Conservation (phyloP, 1,139 yeast genomes). For the Wickerhamomyces sp. region DNA sequence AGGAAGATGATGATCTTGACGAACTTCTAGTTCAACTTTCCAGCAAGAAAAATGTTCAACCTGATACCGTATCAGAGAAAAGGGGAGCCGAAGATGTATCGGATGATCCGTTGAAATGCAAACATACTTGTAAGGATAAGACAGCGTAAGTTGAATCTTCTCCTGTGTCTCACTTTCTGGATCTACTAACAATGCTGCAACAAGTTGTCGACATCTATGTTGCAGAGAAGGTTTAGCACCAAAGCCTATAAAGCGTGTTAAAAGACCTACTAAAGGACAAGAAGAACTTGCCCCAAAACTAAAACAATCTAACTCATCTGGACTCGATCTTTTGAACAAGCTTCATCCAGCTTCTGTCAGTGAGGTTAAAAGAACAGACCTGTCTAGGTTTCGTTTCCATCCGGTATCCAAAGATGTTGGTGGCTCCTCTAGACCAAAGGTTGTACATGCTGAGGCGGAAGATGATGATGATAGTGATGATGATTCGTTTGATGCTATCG, state of each 20-base stretch:
- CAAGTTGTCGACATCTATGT: slow-evolving; percentile 37
- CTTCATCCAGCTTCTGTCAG: slow-evolving; percentile 2
- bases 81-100: neutral
- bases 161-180: no score
- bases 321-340: slow-evolving; percentile 6
- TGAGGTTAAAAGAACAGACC: neutral
- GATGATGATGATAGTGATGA: neutral
- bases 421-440: neutral
- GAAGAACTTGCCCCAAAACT: neutral
- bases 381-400: neutral
- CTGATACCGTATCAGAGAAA: no score
- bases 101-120: slow-evolving; percentile 26
- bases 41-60: neutral
- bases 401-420: neutral
- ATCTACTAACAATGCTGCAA: slow-evolving; percentile 11
- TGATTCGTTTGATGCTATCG: neutral
- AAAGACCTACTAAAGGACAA: neutral
- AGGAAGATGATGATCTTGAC: slow-evolving; percentile 27
- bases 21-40: slow-evolving; percentile 16
- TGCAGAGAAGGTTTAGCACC: slow-evolving; percentile 39
- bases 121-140: slow-evolving; percentile 37
- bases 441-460: neutral
- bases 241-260: slow-evolving; percentile 2
- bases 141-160: slow-evolving; percentile 8
- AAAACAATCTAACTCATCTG: slow-evolving; percentile 1